A percentile compares a stretch with the other conserved stretches of the same genome.
Conservation (phyloP, 768 basidiomycete species). For the Favolaschia claudopus region DNA sequence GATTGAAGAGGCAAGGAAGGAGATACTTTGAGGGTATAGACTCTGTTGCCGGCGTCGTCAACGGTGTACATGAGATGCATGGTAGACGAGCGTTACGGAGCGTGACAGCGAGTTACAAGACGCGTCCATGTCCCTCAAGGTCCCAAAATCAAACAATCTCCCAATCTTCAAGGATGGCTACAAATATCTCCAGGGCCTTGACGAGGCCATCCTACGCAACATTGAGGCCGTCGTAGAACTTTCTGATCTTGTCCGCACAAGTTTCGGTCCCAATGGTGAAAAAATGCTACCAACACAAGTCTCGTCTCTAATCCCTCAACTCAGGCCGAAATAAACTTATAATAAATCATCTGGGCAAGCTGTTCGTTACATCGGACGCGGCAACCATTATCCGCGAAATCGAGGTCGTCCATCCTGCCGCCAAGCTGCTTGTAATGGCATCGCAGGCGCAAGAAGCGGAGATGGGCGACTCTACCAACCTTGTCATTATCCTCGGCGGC, state of each 20-base stretch:
- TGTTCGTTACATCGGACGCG: conserved; percentile 98
- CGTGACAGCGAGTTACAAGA: conserved; percentile 14
- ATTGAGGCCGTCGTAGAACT: conserved; percentile 96
- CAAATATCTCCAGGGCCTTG: conserved; percentile 92
- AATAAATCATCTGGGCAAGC: conserved; percentile 94
- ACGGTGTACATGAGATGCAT: conserved; percentile 99
- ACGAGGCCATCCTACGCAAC: conserved; percentile 97
- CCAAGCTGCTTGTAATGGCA: conserved; percentile 99
- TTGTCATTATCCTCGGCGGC: conserved; percentile 93
- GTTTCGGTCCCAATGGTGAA: conserved; percentile 90
- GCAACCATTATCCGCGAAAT: conserved; percentile 98
- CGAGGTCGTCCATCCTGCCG: conserved; percentile 98
- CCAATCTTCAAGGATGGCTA: conserved; percentile 98
- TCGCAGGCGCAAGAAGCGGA: conserved; percentile 96
- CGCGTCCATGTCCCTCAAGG: conserved; percentile 85
- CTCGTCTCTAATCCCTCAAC: conserved; percentile 12
- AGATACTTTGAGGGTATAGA: conserved; percentile 93
- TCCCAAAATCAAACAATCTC: conserved; percentile 86
- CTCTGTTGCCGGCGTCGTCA: conserved; percentile 76
- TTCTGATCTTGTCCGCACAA: conserved; percentile 93
- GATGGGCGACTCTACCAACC: conserved; percentile 99
- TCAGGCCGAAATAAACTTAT: conserved; percentile 95
- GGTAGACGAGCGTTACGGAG: conserved; percentile 34
- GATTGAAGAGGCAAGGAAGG: neutral
- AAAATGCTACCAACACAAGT: neutral